Evolutionary conservation across 1,284 basidiomycete species (phyloP), one percentile per base, ranked within the genome.

Genomic region (Ceratobasidium theobromae): DNA sequence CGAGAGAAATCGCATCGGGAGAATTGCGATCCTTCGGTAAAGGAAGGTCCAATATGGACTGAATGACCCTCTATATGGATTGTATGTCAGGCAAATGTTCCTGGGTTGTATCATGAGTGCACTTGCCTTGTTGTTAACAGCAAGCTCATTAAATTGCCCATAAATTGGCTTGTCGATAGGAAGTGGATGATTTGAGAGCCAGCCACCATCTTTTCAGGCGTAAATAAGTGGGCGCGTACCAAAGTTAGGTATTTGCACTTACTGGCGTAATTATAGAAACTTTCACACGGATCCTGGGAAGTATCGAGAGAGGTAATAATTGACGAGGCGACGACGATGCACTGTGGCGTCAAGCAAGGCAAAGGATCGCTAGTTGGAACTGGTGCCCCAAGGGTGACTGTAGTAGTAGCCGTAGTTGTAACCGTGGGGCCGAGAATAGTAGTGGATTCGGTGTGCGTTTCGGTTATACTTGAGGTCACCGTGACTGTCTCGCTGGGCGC

Each of bases 181-280:
- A 54, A 98, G 82, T 25, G 90, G 88, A 74, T 95, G 86, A 0
- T 80, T 77, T 54, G 83, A 83, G 27, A 89, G 80, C 94, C 94
- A 98, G 25, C 92, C 92, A 23, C 91, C 91, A 71, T 78, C 75
- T 74, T 66, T n/a, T 4, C 23, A 32, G 43, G 58, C 69, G 65
- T 21, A 4, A 43, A 14, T 28, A 4, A 57, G 18, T 5, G 28
- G 46, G 71, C 45, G 66, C 71, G 73, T 21, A 70, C 67, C 1
- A 66, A 48, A 11, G 12, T 8, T 60, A 9, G 65, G 48, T 52
- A 73, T 68, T 43, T 16, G 9, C 12, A 81, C 86, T 73, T 72
- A 93, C 91, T 93, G 16, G 93, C 86, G 77, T 89, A 99, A 69
- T 89, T 84, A 75, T 96, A 98, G 75, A 98, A 98, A 77, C 95